Evolutionary conservation across 768 basidiomycete genomes (phyloP).

Genomic region (Suillus paluster): DNA sequence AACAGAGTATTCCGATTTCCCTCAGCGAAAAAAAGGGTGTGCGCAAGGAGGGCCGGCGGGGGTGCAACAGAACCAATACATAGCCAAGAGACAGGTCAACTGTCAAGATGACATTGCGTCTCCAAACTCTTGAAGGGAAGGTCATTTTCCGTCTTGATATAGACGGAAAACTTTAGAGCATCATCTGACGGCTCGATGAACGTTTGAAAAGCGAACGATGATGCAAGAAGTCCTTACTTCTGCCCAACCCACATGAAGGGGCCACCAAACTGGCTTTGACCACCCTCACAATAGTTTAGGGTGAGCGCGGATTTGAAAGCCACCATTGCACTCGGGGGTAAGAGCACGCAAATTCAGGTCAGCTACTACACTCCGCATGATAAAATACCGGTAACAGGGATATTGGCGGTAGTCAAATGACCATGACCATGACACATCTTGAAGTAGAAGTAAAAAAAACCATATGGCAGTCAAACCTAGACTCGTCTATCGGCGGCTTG

Average conservation of each 20-base stretch:
- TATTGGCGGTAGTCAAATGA: neutral
- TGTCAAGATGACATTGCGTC: no score
- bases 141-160: neutral
- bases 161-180: neutral
- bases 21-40: no score
- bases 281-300: neutral
- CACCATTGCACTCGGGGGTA: neutral
- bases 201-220: neutral
- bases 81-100: neutral
- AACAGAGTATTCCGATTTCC: neutral
- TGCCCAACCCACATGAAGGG: neutral
- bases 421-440: neutral
- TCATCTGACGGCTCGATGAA: neutral
- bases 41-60: neutral
- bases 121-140: neutral
- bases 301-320: neutral
- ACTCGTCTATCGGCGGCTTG: no score
- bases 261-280: neutral
- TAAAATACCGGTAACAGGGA: neutral
- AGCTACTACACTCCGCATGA: no score
- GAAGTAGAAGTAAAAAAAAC: neutral
- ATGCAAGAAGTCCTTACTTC: neutral
- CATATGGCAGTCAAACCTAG: neutral
- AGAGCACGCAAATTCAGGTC: neutral
- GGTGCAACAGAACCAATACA: no score